Percentiles rank a stretch among this genome's conserved stretches.
These are phyloP conservation scores for Kodamaea kakaduensis DNA, from an alignment of 805 yeast species.

Conservation along the genomic window DNA sequence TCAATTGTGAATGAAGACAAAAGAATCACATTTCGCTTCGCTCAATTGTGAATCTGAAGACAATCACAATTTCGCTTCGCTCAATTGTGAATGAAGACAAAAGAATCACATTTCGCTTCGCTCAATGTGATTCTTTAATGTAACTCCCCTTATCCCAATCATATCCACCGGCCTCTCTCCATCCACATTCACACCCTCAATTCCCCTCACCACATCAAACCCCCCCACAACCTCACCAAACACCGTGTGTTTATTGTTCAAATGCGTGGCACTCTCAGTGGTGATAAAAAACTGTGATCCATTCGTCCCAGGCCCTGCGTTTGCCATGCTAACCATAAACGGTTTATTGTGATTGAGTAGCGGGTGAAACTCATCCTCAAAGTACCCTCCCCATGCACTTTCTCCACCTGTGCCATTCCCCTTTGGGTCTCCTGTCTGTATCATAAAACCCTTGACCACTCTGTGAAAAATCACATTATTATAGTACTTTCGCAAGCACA, in stretches of 20 bases:
- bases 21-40: too few species aligned
- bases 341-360: slow-evolving; percentile 25
- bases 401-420: slow-evolving; percentile 27
- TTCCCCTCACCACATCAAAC: slow-evolving; percentile 16
- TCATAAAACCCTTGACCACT: slow-evolving; percentile 23
- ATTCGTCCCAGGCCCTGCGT: slow-evolving; percentile 24
- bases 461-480: slow-evolving; percentile 29
- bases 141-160: slow-evolving; percentile 20
- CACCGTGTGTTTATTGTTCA: slow-evolving; percentile 23
- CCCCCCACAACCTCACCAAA: slow-evolving; percentile 26
- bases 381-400: slow-evolving; percentile 24
- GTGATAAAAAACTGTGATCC: slow-evolving; percentile 28
- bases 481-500: slow-evolving; percentile 36
- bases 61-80: too few species aligned
- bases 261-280: slow-evolving; percentile 16
- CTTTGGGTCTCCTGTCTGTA: slow-evolving; percentile 24
- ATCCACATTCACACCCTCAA: slow-evolving; percentile 17
- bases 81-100: too few species aligned
- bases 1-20: too few species aligned
- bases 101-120: too few species aligned
- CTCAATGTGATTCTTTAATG: too few species aligned
- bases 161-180: slow-evolving; percentile 20
- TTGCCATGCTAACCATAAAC: slow-evolving; percentile 31
- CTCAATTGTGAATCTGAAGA: too few species aligned
- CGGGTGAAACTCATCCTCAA: slow-evolving; percentile 27